These are phyloP conservation scores for Plectranthus barbatus DNA, from an alignment of 257 asterid species.

Conservation along the genomic window DNA sequence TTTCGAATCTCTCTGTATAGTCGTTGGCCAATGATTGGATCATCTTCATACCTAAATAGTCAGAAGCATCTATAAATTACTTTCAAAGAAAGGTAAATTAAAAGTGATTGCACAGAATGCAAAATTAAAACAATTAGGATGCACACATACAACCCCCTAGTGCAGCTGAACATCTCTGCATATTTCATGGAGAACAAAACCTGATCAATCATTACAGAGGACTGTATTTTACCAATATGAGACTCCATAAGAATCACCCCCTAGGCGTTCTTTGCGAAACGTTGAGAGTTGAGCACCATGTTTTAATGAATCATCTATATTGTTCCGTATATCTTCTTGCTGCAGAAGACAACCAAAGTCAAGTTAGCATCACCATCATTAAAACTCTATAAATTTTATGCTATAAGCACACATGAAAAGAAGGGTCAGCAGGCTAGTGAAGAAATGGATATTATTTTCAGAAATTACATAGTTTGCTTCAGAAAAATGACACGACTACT, in stretches of 20 bases:
- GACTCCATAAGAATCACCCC: conserved; percentile 94
- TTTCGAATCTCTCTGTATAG: conserved; percentile 83
- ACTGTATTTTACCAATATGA: conserved; percentile 73
- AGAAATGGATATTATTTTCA: background rate
- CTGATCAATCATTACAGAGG: background rate
- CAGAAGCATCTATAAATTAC: background rate
- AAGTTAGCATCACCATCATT: conserved; percentile 8
- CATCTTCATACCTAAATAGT: conserved; percentile 80
- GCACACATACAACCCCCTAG: background rate
- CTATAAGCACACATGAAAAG: background rate
- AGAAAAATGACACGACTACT: conserved; percentile 1
- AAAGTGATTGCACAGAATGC: conserved; percentile 2
- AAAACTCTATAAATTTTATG: background rate
- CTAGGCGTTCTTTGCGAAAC: conserved; percentile 83
- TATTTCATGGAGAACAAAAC: background rate
- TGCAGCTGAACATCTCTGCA: background rate
- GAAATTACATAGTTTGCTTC: background rate
- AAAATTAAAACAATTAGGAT: background rate
- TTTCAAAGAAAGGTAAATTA: conserved; percentile 5
- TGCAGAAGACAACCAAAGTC: conserved; percentile 37
- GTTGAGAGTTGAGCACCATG: conserved; percentile 63
- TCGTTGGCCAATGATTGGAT: conserved; percentile 83
- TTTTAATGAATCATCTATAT: conserved; percentile 72
- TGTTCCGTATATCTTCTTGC: conserved; percentile 94
- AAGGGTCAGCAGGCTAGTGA: background rate